These are phyloP conservation scores for Vitis hybrid DNA, from an alignment of 177 flowering plant genomes.

Conservation along the genomic window DNA sequence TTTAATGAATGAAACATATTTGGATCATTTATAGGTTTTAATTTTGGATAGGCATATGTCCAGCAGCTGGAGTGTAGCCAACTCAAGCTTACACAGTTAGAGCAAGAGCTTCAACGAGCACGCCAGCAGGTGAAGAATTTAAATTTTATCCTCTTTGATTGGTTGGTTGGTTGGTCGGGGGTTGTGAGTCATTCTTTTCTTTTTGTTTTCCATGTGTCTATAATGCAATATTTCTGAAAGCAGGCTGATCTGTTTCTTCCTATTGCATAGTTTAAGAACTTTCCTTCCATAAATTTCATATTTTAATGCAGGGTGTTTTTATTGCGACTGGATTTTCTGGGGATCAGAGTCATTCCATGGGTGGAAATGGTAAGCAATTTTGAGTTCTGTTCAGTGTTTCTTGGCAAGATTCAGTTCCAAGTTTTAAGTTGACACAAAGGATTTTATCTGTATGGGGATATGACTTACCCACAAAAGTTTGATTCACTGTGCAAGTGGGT, in stretches of 20 bases:
- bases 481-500: no score
- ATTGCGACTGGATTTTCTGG: slow-evolving; percentile 47
- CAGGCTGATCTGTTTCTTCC: not conserved
- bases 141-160: not conserved
- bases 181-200: not conserved
- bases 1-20: slow-evolving; percentile 7
- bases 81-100: slow-evolving; percentile 66
- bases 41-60: slow-evolving; percentile 77
- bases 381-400: not conserved
- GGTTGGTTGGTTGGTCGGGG: not conserved
- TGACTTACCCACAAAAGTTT: no score
- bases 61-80: slow-evolving; percentile 84
- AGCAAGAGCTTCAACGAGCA: slow-evolving; percentile 78
- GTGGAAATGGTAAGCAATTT: slow-evolving; percentile 58
- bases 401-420: not conserved
- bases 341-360: slow-evolving; percentile 42
- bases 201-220: not conserved
- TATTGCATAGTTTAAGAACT: not conserved
- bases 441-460: no score
- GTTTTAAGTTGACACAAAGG: no score
- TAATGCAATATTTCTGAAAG: not conserved
- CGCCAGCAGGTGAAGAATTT: slow-evolving; percentile 65
- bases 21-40: slow-evolving; percentile 26
- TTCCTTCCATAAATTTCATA: not conserved
- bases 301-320: slow-evolving; percentile 56